Base-by-base conservation (phyloP, 73 alveolate species). In the Paramecium octaurelia region DNA sequence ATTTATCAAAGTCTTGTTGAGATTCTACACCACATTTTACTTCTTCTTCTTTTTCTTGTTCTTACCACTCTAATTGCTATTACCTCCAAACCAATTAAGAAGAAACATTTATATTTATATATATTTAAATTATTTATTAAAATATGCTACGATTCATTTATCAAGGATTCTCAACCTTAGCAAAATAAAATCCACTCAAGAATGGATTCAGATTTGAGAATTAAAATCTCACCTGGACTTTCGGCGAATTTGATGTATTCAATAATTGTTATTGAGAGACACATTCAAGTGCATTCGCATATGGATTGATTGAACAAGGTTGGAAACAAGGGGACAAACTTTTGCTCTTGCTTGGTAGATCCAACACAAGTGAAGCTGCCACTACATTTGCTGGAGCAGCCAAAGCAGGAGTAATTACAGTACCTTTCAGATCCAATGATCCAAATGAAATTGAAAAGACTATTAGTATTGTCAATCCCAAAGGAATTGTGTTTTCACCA, bases 321-420 rank as follows among this genome's bases (percentile, higher is more conserved):
- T 89, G 94, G 94, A 70, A 89, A 38, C 88, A 54, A 68, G 94
- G 94, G 48, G 94, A 89, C n/a, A 89, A 89, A 64, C 59, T 89
- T 4, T 46, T 89, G 50, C 58, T 89, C 27, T 71, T 77, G 86
- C 92, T 89, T 70, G 94, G 88, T 59, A 40, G 84, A 18, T 70
- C 86, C 36, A 77, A 89, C 27, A 89, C 94, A 34, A 46, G 89
- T 70, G 94, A 89, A 48, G 88, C 88, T 11, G 84, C 85, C 16
- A 54, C 94, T 12, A 85, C 94, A n/a, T 70, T 70, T 43, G 91
- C 77, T 70, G 94, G 94, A 44, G 94, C 94, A 58, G 90, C 94
- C 29, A 89, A 89, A 46, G 90, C 94, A n/a, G 94, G 94, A 58
- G 94, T 89, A 7, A 89, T 83, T 70, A 40, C 88, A 43, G 85